Evolutionary conservation across 2,329 filamentous ascomycete species (phyloP).

Genomic region (Clonostachys solani): DNA sequence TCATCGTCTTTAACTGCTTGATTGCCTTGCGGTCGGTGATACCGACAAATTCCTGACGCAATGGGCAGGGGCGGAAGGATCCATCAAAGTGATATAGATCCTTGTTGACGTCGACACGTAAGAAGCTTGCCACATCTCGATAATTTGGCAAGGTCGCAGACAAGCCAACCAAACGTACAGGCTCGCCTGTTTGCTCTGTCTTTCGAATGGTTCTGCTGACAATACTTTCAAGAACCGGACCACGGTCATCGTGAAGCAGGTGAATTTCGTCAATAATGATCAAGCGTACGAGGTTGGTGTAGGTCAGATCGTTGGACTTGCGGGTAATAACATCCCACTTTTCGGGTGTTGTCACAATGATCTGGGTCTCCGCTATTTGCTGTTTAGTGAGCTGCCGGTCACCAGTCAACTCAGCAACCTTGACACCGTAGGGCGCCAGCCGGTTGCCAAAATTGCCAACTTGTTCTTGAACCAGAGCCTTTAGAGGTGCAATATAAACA

Average conservation of each 20-base stretch:
- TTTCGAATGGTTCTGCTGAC: conserved; percentile 90
- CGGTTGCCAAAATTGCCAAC: conserved; percentile 96
- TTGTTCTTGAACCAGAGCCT: conserved; percentile 94
- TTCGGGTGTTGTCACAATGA: conserved; percentile 97
- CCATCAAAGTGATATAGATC: conserved; percentile 96
- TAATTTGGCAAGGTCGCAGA: conserved; percentile 97
- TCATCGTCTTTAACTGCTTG: conserved; percentile 99
- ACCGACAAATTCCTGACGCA: conserved; percentile 96
- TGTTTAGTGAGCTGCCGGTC: conserved; percentile 98
- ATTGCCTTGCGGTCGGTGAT: conserved; percentile 98
- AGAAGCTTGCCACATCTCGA: conserved; percentile 89
- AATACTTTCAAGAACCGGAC: conserved; percentile 94
- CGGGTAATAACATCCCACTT: conserved; percentile 99
- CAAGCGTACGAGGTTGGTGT: conserved; percentile 93
- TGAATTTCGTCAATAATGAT: conserved; percentile 99
- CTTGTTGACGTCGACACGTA: conserved; percentile 80
- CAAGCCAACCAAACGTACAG: conserved; percentile 85
- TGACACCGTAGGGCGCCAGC: conserved; percentile 85
- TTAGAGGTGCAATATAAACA: conserved; percentile 93
- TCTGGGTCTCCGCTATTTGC: conserved; percentile 95
- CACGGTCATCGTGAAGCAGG: conserved; percentile 93
- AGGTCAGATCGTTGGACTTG: conserved; percentile 94
- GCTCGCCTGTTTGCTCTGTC: conserved; percentile 90
- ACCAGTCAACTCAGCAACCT: conserved; percentile 92
- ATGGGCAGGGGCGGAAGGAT: conserved; percentile 85